phyloP scores from a whole-genome alignment of 306 rosid species.

The Herpetospermum pedunculosum region DNA sequence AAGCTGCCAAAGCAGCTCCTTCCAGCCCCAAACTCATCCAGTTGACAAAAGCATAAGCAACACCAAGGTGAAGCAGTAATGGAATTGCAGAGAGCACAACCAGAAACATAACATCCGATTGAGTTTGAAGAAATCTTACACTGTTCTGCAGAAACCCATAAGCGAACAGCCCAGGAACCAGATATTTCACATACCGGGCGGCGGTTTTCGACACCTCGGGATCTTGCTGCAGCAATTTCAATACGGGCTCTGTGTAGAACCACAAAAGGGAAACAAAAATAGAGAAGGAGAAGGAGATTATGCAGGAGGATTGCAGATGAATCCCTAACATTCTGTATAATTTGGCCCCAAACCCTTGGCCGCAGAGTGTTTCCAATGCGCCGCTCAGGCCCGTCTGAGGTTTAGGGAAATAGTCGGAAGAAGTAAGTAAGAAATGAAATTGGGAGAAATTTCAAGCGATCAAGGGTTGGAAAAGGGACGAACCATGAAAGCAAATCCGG shows the following conservation, averaged over 20 bases:
- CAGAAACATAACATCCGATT: slow-evolving; percentile 47
- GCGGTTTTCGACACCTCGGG: slow-evolving; percentile 39
- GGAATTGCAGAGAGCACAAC: slow-evolving; percentile 40
- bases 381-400: slow-evolving; percentile 69
- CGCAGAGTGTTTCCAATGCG: slow-evolving; percentile 81
- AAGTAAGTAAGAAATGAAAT: neutral
- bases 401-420: neutral
- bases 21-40: slow-evolving; percentile 29
- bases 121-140: slow-evolving; percentile 67
- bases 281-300: slow-evolving; percentile 43
- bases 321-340: slow-evolving; percentile 50
- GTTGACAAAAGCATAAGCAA: slow-evolving; percentile 44
- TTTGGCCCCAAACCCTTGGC: slow-evolving; percentile 71
- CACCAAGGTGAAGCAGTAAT: slow-evolving; percentile 25
- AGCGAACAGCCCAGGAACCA: slow-evolving; percentile 61
- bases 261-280: slow-evolving; percentile 38
- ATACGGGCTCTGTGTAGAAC: slow-evolving; percentile 43
- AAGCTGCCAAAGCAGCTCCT: slow-evolving; percentile 60
- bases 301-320: slow-evolving; percentile 68
- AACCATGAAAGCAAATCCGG: slow-evolving; percentile 61
- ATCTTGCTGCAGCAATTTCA: slow-evolving; percentile 53
- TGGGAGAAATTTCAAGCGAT: neutral
- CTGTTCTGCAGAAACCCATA: slow-evolving; percentile 54
- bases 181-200: slow-evolving; percentile 40
- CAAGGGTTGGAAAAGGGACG: neutral